Conservation (phyloP, 176 grass and related monocot genomes). For the Pontederia crassipes region DNA sequence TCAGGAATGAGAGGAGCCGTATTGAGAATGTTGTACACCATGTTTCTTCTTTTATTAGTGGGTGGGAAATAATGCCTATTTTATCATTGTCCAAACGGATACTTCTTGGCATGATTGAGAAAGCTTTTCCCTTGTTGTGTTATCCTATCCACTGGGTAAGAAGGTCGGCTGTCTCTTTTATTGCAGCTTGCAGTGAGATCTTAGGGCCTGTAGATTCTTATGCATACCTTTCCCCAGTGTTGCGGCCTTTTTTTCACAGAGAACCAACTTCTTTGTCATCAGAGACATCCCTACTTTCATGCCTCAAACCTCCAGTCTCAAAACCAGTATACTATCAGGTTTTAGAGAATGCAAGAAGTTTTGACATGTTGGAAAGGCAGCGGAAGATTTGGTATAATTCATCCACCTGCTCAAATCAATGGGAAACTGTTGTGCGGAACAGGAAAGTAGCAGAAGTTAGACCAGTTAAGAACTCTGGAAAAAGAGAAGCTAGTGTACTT, state of each 20-base stretch:
- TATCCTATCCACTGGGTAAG: constrained; percentile 93
- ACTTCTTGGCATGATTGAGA: constrained; percentile 70
- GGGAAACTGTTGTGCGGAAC: constrained; percentile 34
- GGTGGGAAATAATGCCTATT: too few species aligned
- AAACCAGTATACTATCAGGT: constrained; percentile 76
- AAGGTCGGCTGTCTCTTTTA: constrained; percentile 62
- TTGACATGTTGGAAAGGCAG: constrained; percentile 44
- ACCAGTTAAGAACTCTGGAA: constrained; percentile 34
- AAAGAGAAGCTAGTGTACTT: constrained; percentile 38
- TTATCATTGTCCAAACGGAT: constrained; percentile 45
- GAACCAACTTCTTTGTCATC: constrained; percentile 66
- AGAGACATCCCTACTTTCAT: constrained; percentile 60
- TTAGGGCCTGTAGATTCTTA: constrained; percentile 84
- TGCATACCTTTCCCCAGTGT: constrained; percentile 75
- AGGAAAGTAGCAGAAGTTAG: constrained; percentile 17
- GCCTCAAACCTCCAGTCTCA: constrained; percentile 72
- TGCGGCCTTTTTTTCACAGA: constrained; percentile 63
- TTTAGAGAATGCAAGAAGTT: constrained; percentile 64
- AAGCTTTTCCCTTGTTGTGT: constrained; percentile 61
- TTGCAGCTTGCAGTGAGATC: constrained; percentile 68
- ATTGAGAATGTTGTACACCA: too few species aligned
- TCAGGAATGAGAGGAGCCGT: too few species aligned
- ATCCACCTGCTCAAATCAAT: constrained; percentile 28
- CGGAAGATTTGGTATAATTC: constrained; percentile 44
- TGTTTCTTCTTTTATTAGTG: too few species aligned